Evolutionary conservation across 2,329 filamentous ascomycete species (phyloP).

Genomic region (Fusarium heterosporum): DNA sequence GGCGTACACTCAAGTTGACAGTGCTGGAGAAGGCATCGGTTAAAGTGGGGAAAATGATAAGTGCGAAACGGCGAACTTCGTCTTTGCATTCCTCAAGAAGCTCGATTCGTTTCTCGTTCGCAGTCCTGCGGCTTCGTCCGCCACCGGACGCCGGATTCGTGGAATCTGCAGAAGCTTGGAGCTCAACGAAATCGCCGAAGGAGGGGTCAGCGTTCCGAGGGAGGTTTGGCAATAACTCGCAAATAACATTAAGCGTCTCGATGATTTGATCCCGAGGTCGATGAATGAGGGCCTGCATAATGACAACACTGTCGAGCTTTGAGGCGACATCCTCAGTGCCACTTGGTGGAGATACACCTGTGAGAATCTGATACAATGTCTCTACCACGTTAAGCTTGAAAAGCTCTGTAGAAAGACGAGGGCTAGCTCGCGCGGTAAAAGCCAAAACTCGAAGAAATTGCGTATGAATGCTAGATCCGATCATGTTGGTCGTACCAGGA

Average conservation of each 20-base stretch:
- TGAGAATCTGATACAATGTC: slow-evolving; percentile 96
- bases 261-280: slow-evolving; percentile 95
- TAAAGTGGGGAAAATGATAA: slow-evolving; percentile 92
- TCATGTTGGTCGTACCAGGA: slow-evolving; percentile 94
- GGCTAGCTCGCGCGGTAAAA: slow-evolving; percentile 90
- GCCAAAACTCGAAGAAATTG: slow-evolving; percentile 93
- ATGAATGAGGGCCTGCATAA: slow-evolving; percentile 98
- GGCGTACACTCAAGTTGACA: slow-evolving; percentile 91
- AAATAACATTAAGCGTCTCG: slow-evolving; percentile 97
- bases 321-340: slow-evolving; percentile 81
- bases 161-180: slow-evolving; percentile 55
- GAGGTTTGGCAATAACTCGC: slow-evolving; percentile 86
- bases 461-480: slow-evolving; percentile 93
- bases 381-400: slow-evolving; percentile 98
- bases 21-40: slow-evolving; percentile 98
- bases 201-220: slow-evolving; percentile 64
- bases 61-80: slow-evolving; percentile 89
- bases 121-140: slow-evolving; percentile 56
- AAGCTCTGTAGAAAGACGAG: slow-evolving; percentile 85
- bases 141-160: slow-evolving; percentile 53
- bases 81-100: slow-evolving; percentile 84
- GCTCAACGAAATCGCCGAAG: slow-evolving; percentile 59
- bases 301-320: slow-evolving; percentile 94
- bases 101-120: slow-evolving; percentile 84
- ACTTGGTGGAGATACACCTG: slow-evolving; percentile 89